These are phyloP conservation scores for Mangifera indica DNA, from an alignment of 345 rosid genomes.

Conservation along the genomic window DNA sequence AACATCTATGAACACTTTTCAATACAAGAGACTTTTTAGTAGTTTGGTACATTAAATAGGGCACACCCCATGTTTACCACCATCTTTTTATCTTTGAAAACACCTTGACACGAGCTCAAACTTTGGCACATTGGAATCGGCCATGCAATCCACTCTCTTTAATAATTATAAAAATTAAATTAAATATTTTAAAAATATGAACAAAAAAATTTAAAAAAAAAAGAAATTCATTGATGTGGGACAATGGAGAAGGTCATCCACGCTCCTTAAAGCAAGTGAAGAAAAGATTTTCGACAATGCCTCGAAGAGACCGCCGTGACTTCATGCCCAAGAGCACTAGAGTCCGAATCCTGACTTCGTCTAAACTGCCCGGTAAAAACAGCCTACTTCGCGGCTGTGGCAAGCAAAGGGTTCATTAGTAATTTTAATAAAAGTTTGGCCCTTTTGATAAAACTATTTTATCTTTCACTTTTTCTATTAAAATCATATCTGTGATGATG, in stretches of 20 bases:
- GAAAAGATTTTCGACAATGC: neutral
- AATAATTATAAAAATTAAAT: too few relatives aligned
- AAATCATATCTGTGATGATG: neutral
- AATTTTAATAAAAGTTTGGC: slow-evolving; percentile 8
- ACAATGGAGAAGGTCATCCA: neutral
- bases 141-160: too few relatives aligned
- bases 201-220: too few relatives aligned
- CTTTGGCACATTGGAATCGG: too few relatives aligned
- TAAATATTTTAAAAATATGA: too few relatives aligned
- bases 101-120: too few relatives aligned
- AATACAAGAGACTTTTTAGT: too few relatives aligned
- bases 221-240: too few relatives aligned
- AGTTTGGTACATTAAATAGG: too few relatives aligned
- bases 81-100: too few relatives aligned
- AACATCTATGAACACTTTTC: too few relatives aligned
- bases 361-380: slow-evolving; percentile 18
- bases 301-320: slow-evolving; percentile 11
- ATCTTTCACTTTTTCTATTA: neutral
- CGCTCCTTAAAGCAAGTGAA: slow-evolving; percentile 6
- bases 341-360: slow-evolving; percentile 5
- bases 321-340: neutral
- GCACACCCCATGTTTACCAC: too few relatives aligned
- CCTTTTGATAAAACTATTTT: neutral
- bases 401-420: slow-evolving; percentile 11
- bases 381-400: neutral